Percentiles rank a stretch among this genome's conserved stretches.
Evolutionary conservation across 2,329 filamentous ascomycete genomes (phyloP).

Genomic region (Lachnum nothofagi): DNA sequence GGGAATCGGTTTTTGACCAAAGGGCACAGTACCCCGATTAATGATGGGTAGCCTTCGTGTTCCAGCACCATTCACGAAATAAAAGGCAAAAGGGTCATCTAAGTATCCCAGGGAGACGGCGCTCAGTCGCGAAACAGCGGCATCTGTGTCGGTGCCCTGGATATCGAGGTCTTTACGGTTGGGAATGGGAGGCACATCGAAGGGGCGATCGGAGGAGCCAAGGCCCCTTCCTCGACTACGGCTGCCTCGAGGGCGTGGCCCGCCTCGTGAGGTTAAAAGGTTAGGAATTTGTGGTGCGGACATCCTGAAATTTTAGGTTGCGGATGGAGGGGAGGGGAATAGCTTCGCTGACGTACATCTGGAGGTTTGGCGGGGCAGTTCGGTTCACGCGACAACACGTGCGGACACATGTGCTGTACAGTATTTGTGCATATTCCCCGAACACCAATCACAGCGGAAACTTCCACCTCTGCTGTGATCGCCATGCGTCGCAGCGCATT

Average conservation of each 20-base stretch:
- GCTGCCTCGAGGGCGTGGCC: slow-evolving; percentile 35
- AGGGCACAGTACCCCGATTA: slow-evolving; percentile 64
- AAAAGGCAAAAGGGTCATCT: slow-evolving; percentile 69
- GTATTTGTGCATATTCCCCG: too few species aligned
- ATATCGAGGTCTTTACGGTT: slow-evolving; percentile 65
- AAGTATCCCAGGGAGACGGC: slow-evolving; percentile 83
- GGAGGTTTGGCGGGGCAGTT: background rate
- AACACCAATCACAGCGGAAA: background rate
- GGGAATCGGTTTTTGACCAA: background rate
- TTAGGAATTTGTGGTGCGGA: slow-evolving; percentile 74
- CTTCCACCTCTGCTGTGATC: too few species aligned
- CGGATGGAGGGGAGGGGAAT: background rate
- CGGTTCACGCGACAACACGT: background rate
- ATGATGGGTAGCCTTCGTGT: slow-evolving; percentile 79
- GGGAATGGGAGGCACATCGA: slow-evolving; percentile 19
- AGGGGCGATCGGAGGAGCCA: background rate
- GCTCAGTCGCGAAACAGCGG: slow-evolving; percentile 80
- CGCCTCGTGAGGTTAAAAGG: slow-evolving; percentile 54
- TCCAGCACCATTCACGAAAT: slow-evolving; percentile 56
- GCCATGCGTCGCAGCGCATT: background rate
- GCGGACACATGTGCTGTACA: background rate
- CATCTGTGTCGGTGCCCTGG: slow-evolving; percentile 87
- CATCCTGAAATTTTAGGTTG: slow-evolving; percentile 48
- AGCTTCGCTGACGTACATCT: slow-evolving; percentile 1
- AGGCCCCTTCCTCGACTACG: slow-evolving; percentile 8